Evolutionary conservation across 129 eudicot genomes (phyloP).

Genomic region (Smallanthus sonchifolius): DNA sequence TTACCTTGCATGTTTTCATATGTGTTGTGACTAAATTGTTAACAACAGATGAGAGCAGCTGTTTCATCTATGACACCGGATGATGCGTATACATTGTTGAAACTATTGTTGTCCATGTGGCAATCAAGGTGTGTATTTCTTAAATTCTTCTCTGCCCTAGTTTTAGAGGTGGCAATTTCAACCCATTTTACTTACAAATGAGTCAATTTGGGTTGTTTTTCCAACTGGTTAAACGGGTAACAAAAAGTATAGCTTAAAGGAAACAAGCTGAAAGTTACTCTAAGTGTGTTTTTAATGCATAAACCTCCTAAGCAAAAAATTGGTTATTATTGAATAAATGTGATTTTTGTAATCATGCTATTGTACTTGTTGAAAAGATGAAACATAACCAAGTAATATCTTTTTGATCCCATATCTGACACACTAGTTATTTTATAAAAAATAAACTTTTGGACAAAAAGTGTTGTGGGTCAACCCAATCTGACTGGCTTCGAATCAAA

Average conservation of each 20-base stretch:
- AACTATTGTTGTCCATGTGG: conserved; percentile 62
- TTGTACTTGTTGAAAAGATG: background rate
- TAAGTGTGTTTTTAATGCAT: background rate
- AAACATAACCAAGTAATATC: background rate
- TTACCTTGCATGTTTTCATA: background rate
- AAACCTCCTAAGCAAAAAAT: background rate
- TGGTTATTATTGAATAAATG: background rate
- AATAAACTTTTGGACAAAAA: background rate
- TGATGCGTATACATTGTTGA: conserved; percentile 58
- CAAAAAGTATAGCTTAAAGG: background rate
- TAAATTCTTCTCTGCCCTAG: background rate
- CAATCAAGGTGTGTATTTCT: conserved; percentile 26
- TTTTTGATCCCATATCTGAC: background rate
- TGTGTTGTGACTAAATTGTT: conserved; percentile 16
- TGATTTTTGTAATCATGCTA: background rate
- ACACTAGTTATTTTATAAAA: background rate
- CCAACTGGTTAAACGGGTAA: background rate
- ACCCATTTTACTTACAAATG: background rate
- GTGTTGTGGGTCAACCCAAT: background rate
- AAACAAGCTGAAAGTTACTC: background rate
- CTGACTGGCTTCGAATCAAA: background rate
- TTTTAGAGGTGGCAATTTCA: background rate
- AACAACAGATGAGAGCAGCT: conserved; percentile 54
- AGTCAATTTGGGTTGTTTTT: background rate
- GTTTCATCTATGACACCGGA: conserved; percentile 51